Evolutionary conservation across 75 land plant genomes (phyloP).

Genomic region (Cunninghamia lanceolata): DNA sequence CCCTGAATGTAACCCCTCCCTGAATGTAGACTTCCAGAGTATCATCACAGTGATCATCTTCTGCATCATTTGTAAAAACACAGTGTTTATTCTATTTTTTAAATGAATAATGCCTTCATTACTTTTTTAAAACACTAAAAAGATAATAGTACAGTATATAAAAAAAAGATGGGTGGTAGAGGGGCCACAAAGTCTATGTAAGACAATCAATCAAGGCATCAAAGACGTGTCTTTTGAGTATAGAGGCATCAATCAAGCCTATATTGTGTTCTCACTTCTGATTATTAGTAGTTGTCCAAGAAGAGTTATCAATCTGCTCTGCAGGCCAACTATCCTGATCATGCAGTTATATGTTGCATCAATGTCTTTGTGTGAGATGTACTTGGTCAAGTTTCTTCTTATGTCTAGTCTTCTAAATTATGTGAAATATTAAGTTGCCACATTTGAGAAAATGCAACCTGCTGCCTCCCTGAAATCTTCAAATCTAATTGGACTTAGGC

Average conservation of each 20-base stretch:
- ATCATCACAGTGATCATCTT: background rate
- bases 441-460: background rate
- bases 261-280: background rate
- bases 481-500: background rate
- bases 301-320: background rate
- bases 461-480: background rate
- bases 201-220: too few species aligned
- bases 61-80: too few species aligned
- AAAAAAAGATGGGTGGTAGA: too few species aligned
- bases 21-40: background rate
- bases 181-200: too few species aligned
- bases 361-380: background rate
- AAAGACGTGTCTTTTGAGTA: too few species aligned
- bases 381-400: background rate
- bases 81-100: too few species aligned
- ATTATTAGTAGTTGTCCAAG: background rate
- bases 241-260: background rate
- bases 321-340: background rate
- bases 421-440: background rate
- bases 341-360: background rate
- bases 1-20: background rate
- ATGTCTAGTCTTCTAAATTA: background rate
- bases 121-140: too few species aligned
- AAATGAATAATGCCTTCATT: too few species aligned
- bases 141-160: too few species aligned